phyloP scores from a whole-genome alignment of 192 early-diverging fungal species.

The Linnemannia exigua region DNA sequence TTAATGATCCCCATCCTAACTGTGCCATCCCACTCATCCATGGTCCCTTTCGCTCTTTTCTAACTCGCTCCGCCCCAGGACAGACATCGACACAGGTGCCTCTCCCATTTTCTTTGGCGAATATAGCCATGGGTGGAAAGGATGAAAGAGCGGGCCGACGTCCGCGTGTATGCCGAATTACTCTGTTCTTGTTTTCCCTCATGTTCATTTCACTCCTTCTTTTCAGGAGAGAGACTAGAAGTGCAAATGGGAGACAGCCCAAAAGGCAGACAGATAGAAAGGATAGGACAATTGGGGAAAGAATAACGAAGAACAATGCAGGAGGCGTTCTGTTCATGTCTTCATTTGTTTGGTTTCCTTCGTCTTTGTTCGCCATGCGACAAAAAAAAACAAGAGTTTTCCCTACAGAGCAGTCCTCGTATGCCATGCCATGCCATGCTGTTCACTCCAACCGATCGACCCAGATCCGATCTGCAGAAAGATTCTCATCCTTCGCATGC shows the following conservation, averaged over 20 bases:
- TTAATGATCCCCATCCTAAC: background rate
- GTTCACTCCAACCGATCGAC: background rate
- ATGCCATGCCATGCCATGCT: too few relatives aligned
- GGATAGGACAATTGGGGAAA: background rate
- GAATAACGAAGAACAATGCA: background rate
- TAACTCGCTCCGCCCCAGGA: background rate
- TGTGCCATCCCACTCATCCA: background rate
- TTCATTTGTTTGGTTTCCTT: background rate
- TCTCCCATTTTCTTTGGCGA: background rate
- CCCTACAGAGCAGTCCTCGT: background rate
- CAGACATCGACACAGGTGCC: background rate
- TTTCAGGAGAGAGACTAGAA: constrained; percentile 2
- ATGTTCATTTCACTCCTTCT: background rate
- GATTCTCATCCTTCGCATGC: background rate
- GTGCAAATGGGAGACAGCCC: background rate
- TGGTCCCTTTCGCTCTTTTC: background rate
- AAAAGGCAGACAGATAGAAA: constrained; percentile 5
- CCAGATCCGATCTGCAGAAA: background rate
- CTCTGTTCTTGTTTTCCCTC: background rate
- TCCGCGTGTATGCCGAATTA: background rate
- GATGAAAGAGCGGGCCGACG: background rate
- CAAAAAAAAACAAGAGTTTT: background rate
- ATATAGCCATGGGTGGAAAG: background rate
- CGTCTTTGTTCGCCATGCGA: background rate
- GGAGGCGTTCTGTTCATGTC: background rate